phyloP scores from a whole-genome alignment of 805 yeast genomes.

The Wickerhamomyces chambardii region DNA sequence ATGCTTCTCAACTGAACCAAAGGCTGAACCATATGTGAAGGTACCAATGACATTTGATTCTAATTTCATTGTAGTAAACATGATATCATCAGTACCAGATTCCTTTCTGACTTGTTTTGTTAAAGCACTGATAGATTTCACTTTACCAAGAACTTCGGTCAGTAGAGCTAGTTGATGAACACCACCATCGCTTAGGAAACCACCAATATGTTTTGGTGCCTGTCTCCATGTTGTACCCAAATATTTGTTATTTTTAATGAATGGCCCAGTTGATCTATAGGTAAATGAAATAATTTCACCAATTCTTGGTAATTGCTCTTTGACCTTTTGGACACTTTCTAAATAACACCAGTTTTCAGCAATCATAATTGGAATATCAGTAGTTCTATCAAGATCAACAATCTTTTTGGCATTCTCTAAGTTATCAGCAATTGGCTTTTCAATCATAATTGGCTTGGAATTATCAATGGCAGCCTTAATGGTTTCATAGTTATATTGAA shows the following conservation, averaged over 20 bases:
- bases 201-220: conserved; percentile 89
- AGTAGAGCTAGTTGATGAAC: conserved; percentile 89
- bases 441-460: conserved; percentile 73
- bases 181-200: conserved; percentile 90
- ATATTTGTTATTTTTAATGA: conserved; percentile 51
- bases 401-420: conserved; percentile 74
- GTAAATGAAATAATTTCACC: conserved; percentile 67
- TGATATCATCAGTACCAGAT: conserved; percentile 77
- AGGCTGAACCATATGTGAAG: conserved; percentile 80
- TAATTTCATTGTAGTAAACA: conserved; percentile 60
- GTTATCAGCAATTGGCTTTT: conserved; percentile 89
- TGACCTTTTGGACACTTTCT: conserved; percentile 45
- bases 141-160: conserved; percentile 73
- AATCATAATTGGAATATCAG: conserved; percentile 63
- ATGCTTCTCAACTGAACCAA: conserved; percentile 72
- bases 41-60: conserved; percentile 66
- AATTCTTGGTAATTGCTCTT: conserved; percentile 54
- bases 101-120: conserved; percentile 69
- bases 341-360: conserved; percentile 85
- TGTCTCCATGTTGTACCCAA: conserved; percentile 77
- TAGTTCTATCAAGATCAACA: conserved; percentile 51
- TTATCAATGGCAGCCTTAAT: conserved; percentile 63
- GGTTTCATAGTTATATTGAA: conserved; percentile 61
- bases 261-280: conserved; percentile 68
- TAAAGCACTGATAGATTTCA: conserved; percentile 62